Percentiles rank a stretch among this genome's conserved stretches.
Conservation (phyloP, 768 basidiomycete genomes). For the Russula griseocarnosa region DNA sequence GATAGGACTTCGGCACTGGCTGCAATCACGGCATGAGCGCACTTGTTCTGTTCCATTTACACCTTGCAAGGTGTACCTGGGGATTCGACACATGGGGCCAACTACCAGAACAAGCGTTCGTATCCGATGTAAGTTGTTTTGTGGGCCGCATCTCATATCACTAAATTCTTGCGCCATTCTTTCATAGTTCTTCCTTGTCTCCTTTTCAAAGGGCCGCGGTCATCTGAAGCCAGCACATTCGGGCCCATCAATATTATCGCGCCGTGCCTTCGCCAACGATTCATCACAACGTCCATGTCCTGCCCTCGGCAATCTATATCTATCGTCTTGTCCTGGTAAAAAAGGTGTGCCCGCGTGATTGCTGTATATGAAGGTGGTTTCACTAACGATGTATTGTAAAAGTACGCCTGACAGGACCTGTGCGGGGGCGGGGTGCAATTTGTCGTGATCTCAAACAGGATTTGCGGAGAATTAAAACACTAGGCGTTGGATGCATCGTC, state of each 20-base stretch:
- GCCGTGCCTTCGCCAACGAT: not conserved
- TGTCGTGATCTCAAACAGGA: constrained; percentile 80
- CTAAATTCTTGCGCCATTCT: not conserved
- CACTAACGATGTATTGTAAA: not conserved
- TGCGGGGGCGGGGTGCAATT: constrained; percentile 75
- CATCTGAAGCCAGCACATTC: constrained; percentile 13
- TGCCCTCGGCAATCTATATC: constrained; percentile 73
- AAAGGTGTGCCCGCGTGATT: constrained; percentile 50
- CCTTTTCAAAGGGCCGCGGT: constrained; percentile 4
- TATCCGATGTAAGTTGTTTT: constrained; percentile 8
- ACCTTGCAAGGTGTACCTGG: constrained; percentile 5
- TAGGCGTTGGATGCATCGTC: constrained; percentile 76
- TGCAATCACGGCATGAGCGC: constrained; percentile 24
- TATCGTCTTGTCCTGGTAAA: constrained; percentile 94
- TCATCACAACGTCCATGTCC: constrained; percentile 16
- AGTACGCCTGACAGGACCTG: constrained; percentile 73
- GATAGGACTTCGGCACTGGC: constrained; percentile 6
- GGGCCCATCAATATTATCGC: constrained; percentile 2
- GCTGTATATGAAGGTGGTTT: not conserved
- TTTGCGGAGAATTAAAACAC: constrained; percentile 64
- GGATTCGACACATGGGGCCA: not conserved
- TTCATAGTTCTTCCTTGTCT: constrained; percentile 5
- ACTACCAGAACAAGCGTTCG: constrained; percentile 10
- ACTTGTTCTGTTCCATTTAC: constrained; percentile 26
- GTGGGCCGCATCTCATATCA: not conserved